Evolutionary conservation across 345 rosid species (phyloP), one percentile per base, ranked within the genome.

Genomic region (Acer campestre): DNA sequence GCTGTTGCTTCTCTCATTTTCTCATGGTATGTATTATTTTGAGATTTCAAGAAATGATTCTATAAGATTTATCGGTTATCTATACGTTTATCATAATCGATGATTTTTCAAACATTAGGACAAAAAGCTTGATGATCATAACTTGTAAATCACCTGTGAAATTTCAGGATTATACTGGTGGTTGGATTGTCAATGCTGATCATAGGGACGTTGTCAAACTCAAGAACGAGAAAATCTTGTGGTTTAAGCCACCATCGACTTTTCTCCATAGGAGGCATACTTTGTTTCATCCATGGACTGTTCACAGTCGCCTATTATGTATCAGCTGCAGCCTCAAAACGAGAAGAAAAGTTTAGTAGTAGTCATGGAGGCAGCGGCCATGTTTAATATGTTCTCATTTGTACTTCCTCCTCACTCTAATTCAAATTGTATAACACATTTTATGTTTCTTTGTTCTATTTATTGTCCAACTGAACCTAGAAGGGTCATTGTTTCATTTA

Each of bases 271-370:
- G 99, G 98, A 67, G 98, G 99, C 14, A 81, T 93, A 70, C 76
- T 95, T 7, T 95, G 96, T 79, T 95, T 95, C 92, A 61, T 93
- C 69, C 98, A 95, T 76, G 96, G 92, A 27, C 88, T 90, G 66
- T 93, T 90, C 78, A 72, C 80, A 4, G 82, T 86, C 67, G 86
- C 98, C 42, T 95, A 92, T 76, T 90, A 90, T 63, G 91, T 90
- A 25, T 92, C 98, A 2, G 97, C 97, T 75, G 76, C 86, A 11
- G 98, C 97, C 16, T 62, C 94, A 1, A 70, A 74, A 51, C 68
- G 76, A 78, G 93, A 90, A 65, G 88, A 82, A 7, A 10, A 10
- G 38, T 1, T 23, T 11, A 49, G 38, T 23, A 10, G 46, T n/a
- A 10, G 46, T 12, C 59, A 10, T 1, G 64, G 25, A 74, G 78